Conservation (phyloP, 2,329 filamentous ascomycete genomes). For the Pseudocercospora eumusae region DNA sequence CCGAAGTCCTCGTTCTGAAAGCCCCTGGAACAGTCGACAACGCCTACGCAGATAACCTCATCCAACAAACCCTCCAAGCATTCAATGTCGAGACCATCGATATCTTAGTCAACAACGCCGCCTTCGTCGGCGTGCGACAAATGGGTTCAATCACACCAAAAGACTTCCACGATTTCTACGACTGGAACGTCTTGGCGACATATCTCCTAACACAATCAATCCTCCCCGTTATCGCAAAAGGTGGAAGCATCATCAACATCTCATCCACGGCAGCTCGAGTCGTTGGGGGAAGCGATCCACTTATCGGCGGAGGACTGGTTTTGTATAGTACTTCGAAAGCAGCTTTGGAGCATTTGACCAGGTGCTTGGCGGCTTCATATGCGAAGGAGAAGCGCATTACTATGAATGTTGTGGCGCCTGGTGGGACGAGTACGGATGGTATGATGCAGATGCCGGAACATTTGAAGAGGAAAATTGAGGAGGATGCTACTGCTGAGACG, state of each 20-base stretch:
- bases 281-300: conserved; percentile 30
- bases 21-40: background rate
- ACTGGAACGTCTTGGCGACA: conserved; percentile 59
- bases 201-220: conserved; percentile 57
- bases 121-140: background rate
- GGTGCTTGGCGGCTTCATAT: conserved; percentile 60
- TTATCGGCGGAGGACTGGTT: conserved; percentile 45
- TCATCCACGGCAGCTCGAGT: conserved; percentile 54
- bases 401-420: conserved; percentile 63
- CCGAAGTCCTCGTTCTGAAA: conserved; percentile 43
- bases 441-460: conserved; percentile 51
- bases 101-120: conserved; percentile 49
- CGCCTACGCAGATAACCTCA: conserved; percentile 8
- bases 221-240: conserved; percentile 52
- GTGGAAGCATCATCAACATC: conserved; percentile 61
- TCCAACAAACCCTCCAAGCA: conserved; percentile 13
- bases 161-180: conserved; percentile 57
- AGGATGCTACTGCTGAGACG: conserved; percentile 54
- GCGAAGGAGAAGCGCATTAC: conserved; percentile 56
- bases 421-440: conserved; percentile 32
- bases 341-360: conserved; percentile 61
- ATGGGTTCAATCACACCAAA: conserved; percentile 42
- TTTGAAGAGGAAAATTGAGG: conserved; percentile 58
- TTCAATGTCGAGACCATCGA: conserved; percentile 39
- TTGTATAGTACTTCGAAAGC: conserved; percentile 61